A percentile compares a stretch with the other conserved stretches of the same genome.
These are phyloP conservation scores for Dorcoceras hygrometricum DNA, from an alignment of 257 asterid species.

Conservation along the genomic window DNA sequence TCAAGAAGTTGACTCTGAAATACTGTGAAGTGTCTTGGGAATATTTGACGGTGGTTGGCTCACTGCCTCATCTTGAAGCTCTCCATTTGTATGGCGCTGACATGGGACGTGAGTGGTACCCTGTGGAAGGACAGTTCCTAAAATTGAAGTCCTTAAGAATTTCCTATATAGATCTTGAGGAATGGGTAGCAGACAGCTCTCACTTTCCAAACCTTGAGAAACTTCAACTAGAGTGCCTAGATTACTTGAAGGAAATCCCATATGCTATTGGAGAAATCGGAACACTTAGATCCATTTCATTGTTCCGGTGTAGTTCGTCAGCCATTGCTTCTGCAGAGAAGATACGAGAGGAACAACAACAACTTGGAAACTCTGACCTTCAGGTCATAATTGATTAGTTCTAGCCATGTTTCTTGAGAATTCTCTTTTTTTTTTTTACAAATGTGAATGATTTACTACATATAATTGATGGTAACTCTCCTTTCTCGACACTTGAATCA, in stretches of 20 bases:
- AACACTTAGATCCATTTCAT: background rate
- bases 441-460: too few relatives aligned
- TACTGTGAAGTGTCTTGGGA: conserved; percentile 6
- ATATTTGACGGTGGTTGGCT: background rate
- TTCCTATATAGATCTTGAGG: background rate
- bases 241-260: background rate
- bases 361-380: background rate
- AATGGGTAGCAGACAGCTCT: conserved; percentile 4
- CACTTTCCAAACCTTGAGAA: background rate
- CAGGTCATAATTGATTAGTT: too few relatives aligned
- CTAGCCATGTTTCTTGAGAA: too few relatives aligned
- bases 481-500: too few relatives aligned
- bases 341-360: background rate
- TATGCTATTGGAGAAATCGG: background rate
- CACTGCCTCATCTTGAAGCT: conserved; percentile 26
- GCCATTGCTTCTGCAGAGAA: background rate
- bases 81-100: conserved; percentile 5
- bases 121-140: conserved; percentile 16
- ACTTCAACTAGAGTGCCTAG: background rate
- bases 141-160: conserved; percentile 1
- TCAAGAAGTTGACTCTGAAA: conserved; percentile 12
- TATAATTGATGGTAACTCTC: too few relatives aligned
- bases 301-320: background rate
- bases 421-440: too few relatives aligned
- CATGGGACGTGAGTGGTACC: conserved; percentile 18